Evolutionary conservation across 768 basidiomycete genomes (phyloP), one percentile per base, ranked within the genome.

Genomic region (Strobilomyces confusus): DNA sequence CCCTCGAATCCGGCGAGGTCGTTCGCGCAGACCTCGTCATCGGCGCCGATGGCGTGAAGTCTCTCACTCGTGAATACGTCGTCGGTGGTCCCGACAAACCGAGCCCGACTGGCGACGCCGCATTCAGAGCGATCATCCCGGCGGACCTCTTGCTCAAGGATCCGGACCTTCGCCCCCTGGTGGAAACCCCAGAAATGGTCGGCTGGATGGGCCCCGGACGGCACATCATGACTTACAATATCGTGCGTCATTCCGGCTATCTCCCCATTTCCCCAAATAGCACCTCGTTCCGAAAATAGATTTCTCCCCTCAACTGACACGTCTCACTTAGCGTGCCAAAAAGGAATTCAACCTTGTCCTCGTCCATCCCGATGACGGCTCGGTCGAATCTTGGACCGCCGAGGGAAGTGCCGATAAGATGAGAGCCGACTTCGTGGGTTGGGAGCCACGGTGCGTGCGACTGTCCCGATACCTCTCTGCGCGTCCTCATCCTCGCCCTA

Each of bases 61-160:
- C 81, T 58, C 55, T 67, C 15, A 58, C 81, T 1, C 77, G 78
- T 2, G 64, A 77, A 58, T 69, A 77, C 30, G 73, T 79, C 32
- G 75, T 83, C n/a, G 75, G 80, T 1, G 75, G 74, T 0, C 68
- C 67, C 0, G 72, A 76, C 40, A 72, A 73, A 32, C 72, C 78
- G 0, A 75, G 74, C 0, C 73, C 80, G 5, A 86, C 86, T 0
- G 86, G 83, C 0, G 83, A 87, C 58, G 79, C 81, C 0, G 84
- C 82, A 0, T 86, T 83, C 59, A 76, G 84, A 46, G 79, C 80
- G 5, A 70, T 77, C 26, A 70, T 86, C 33, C 71, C 78, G 3
- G 72, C 80, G 0, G 69, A 62, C 34, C 43, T 69, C 1, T 69
- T 86, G 63, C 51, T 80, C 12, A 60, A 63, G 11, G 80, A 87